Base-by-base conservation (phyloP, 2,329 filamentous ascomycete species). In the Fusarium proliferatum region DNA sequence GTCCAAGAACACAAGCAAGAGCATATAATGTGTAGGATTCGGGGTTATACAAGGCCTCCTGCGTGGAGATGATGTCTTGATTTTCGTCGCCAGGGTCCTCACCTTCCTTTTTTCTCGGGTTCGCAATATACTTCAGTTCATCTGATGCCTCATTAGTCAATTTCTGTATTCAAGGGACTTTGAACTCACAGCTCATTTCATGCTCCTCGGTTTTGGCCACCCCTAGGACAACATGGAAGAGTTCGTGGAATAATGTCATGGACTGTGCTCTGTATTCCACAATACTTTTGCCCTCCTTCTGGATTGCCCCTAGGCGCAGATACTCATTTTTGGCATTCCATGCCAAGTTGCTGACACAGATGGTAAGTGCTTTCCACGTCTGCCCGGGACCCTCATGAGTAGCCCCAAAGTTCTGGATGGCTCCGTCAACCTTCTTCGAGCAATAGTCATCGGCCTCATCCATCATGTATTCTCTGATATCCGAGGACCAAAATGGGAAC, bases 401-500 rank as follows among this genome's bases (percentile, higher is more conserved):
- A 6, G 46, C 30, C 0, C 46, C 46, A 17, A 33, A 49, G 15
- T 49, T 0, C 9, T 33, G 21, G 9, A 8, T 4, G 0, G 1
- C 15, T n/a, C 15, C 9, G 4, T 49, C 21, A 15, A 33, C 30
- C 46, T 33, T 33, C 9, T 33, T 49, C 30, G 46, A 3, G 9
- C 46, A 49, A 17, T 33, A 49, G 46, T 49, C 46, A 33, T 30
- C 46, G 1, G 10, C 46, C 30, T 49, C 46, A n/a, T 33, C 28
- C 2, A 5, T 16, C 0, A 33, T 0, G 21, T 33, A 49, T 17
- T 33, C 13, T 6, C 15, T 49, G 1, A 33, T 0, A 9, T 49
- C 46, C 3, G 46, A 23, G 19, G 46, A 49, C 46, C 46, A 49
- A 9, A 6, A 49, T 10, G 46, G 46, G 10, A 9, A 33, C 0